phyloP scores from a whole-genome alignment of 768 basidiomycete genomes.

The Piloderma croceum region DNA sequence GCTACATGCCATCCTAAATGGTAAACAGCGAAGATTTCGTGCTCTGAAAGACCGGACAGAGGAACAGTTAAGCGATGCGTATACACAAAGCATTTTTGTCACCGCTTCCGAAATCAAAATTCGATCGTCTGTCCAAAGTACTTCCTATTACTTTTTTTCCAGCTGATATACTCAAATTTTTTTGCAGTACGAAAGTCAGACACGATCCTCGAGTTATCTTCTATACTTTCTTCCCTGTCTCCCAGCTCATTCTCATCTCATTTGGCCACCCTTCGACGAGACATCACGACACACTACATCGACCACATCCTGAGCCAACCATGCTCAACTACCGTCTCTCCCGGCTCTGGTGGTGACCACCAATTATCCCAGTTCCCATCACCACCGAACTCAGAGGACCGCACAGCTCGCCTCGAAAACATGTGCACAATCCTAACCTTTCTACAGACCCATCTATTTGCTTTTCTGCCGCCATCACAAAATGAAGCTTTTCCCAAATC shows the following conservation, averaged over 20 bases:
- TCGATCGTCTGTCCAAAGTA: conserved; percentile 44
- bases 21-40: conserved; percentile 47
- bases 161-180: conserved; percentile 1
- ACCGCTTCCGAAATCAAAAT: conserved; percentile 47
- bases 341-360: conserved; percentile 34
- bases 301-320: conserved; percentile 54
- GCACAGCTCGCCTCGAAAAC: conserved; percentile 44
- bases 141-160: conserved; percentile 4
- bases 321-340: conserved; percentile 33
- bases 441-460: conserved; percentile 52
- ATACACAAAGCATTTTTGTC: conserved; percentile 50
- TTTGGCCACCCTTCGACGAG: conserved; percentile 58
- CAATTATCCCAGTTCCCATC: conserved; percentile 45
- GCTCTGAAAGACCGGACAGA: conserved; percentile 54
- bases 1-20: conserved; percentile 6
- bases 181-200: conserved; percentile 54
- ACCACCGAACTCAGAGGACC: conserved; percentile 31
- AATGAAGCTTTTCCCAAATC: conserved; percentile 44
- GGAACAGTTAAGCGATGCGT: conserved; percentile 70
- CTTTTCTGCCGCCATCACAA: conserved; percentile 46
- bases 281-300: conserved; percentile 54
- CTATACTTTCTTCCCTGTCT: conserved; percentile 57
- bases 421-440: conserved; percentile 58
- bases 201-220: conserved; percentile 43
- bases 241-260: conserved; percentile 47